phyloP scores from a whole-genome alignment of 1,139 yeast species.

The Scheffersomyces stambukii region DNA sequence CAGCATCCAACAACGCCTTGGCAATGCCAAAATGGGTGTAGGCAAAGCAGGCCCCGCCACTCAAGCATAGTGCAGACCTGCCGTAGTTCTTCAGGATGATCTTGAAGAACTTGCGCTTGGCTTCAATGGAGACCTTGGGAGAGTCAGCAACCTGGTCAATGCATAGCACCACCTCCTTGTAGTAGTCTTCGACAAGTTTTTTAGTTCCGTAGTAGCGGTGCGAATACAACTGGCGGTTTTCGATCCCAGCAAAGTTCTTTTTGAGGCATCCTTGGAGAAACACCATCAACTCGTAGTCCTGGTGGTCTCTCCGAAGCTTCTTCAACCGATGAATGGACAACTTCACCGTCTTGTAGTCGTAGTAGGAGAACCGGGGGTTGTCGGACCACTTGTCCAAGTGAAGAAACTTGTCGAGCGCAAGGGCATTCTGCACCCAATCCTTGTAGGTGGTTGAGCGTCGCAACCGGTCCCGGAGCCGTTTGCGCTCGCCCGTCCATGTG shows the following conservation, averaged over 20 bases:
- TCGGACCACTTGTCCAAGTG: constrained; percentile 62
- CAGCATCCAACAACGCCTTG: constrained; percentile 65
- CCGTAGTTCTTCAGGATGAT: constrained; percentile 65
- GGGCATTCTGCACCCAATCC: constrained; percentile 64
- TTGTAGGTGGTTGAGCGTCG: constrained; percentile 46
- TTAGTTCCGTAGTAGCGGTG: constrained; percentile 78
- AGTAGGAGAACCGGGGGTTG: constrained; percentile 61
- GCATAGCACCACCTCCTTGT: constrained; percentile 47
- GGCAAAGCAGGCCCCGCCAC: constrained; percentile 81
- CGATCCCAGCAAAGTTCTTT: constrained; percentile 75
- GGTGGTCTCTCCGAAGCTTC: constrained; percentile 25
- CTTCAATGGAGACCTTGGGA: constrained; percentile 27
- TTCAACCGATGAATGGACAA: constrained; percentile 46
- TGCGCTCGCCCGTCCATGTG: constrained; percentile 60
- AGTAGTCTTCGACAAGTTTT: constrained; percentile 51
- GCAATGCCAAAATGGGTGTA: constrained; percentile 76
- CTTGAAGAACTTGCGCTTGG: constrained; percentile 54
- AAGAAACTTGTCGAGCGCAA: constrained; percentile 51
- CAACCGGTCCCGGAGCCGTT: constrained; percentile 44
- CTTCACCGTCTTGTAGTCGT: constrained; percentile 60
- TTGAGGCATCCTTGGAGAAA: constrained; percentile 66
- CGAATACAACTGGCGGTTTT: constrained; percentile 66
- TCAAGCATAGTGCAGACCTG: constrained; percentile 64
- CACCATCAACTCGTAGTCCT: constrained; percentile 47
- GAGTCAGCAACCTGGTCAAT: constrained; percentile 43